Evolutionary conservation across 805 yeast species (phyloP), one percentile per base, ranked within the genome.

Genomic region (Vanderwaltozyma tropicalis): DNA sequence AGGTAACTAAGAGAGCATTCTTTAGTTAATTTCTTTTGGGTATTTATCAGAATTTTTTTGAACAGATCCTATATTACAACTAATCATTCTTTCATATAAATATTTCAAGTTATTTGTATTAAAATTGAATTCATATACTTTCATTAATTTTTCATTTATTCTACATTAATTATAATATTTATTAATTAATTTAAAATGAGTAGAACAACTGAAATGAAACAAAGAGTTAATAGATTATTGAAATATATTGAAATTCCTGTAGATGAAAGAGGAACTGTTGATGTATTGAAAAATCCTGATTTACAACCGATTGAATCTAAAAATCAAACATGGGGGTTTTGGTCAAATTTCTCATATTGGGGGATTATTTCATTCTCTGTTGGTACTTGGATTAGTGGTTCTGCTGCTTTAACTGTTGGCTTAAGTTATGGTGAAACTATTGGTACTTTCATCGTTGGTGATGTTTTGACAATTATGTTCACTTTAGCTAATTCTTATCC

Each of bases 401-500:
- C 69, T 8, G 61, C 76, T 2, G 59, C 72, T 9, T 44, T 72
- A 8, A 44, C 63, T 5, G 54, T 67, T 8, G 77, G 77, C 2
- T 52, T 71, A 38, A 60, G 64, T 28, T 68, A 70, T 31, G 59
- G 66, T 5, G 68, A 70, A 35, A 61, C 71, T 7, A 63, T 73
- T 50, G 68, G 70, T 9, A 61, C 66, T 16, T 63, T 62, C 32
- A 59, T 67, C 25, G 44, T 73, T n/a, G 76, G 72, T 24, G 72
- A 71, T 49, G 45, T 66, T 5, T 43, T 73, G 13, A 68, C 73
- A 13, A 55, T 67, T 30, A 14, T 59, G 5, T 62, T 66, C 40
- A 68, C 76, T 13, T 45, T 68, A 28, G 62, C 69, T 11, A 71
- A 70, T 47, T 66, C 72, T 15, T 63, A 59, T 35, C 73, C 70